Conservation (phyloP, 2,329 filamentous ascomycete genomes). For the Hyphodiscus sp. region DNA sequence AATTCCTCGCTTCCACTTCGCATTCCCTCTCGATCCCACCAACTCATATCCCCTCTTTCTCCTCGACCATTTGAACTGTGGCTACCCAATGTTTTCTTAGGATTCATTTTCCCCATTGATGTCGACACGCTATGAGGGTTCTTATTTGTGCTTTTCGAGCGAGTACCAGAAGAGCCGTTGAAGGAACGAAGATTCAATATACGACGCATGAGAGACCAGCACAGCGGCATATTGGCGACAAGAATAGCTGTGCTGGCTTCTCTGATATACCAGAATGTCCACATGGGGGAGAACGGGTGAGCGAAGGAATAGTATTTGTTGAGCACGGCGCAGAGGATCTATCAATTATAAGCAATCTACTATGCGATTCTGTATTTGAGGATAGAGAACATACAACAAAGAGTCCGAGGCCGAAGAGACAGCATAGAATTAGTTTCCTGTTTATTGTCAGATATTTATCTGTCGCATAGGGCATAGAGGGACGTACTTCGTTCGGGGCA, state of each 20-base stretch:
- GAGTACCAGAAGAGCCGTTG: constrained; percentile 3
- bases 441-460: constrained; percentile 34
- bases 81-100: not conserved
- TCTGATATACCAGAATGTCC: constrained; percentile 44
- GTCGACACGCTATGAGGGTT: not conserved
- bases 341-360: constrained; percentile 13
- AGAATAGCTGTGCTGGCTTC: constrained; percentile 47
- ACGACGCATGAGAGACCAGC: constrained; percentile 45
- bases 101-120: not conserved
- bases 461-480: constrained; percentile 21
- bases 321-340: constrained; percentile 44
- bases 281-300: constrained; percentile 29
- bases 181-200: constrained; percentile 30
- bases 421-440: constrained; percentile 45
- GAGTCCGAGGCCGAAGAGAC: constrained; percentile 39
- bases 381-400: constrained; percentile 37
- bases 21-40: constrained; percentile 8
- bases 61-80: not conserved
- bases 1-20: constrained; percentile 11
- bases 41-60: constrained; percentile 1
- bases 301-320: constrained; percentile 41
- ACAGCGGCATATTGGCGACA: constrained; percentile 46
- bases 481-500: constrained; percentile 30
- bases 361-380: not conserved
- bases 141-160: not conserved